A percentile compares a stretch with the other conserved stretches of the same genome.
phyloP scores from a whole-genome alignment of 2,329 filamentous ascomycete genomes.

The Ascochyta koolunga region DNA sequence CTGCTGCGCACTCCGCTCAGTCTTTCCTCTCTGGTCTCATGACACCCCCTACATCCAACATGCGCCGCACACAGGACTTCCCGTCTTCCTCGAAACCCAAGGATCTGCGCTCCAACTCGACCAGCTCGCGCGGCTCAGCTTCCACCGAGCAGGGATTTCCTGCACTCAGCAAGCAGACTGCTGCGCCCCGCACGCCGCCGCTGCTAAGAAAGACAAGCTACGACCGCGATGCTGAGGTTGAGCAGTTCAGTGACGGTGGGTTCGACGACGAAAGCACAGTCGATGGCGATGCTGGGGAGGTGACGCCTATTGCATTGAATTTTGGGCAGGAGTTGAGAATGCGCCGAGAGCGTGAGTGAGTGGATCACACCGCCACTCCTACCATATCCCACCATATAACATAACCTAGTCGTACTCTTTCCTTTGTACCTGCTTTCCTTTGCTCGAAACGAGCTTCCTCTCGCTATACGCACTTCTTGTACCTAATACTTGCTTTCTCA shows the following conservation, averaged over 20 bases:
- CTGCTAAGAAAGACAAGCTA: constrained; percentile 63
- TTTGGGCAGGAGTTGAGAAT: constrained; percentile 39
- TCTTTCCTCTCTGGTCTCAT: constrained; percentile 79
- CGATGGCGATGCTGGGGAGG: constrained; percentile 48
- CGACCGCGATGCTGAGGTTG: constrained; percentile 64
- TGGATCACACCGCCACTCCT: neutral
- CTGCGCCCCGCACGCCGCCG: constrained; percentile 56
- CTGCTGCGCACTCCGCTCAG: constrained; percentile 57
- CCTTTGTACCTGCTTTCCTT: constrained; percentile 12
- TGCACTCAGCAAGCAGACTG: constrained; percentile 33
- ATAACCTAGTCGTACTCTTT: neutral
- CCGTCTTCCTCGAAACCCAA: constrained; percentile 40
- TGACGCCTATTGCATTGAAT: constrained; percentile 43
- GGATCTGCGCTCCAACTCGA: constrained; percentile 35
- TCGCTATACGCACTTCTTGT: constrained; percentile 12
- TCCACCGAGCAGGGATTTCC: constrained; percentile 42
- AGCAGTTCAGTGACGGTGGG: constrained; percentile 53
- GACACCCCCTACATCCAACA: constrained; percentile 82
- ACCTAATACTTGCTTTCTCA: constrained; percentile 24
- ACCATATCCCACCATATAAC: neutral
- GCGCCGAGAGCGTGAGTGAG: constrained; percentile 12
- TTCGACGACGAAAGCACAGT: constrained; percentile 59
- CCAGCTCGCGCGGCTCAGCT: constrained; percentile 32
- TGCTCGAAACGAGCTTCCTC: constrained; percentile 12
- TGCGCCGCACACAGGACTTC: constrained; percentile 66